phyloP scores from a whole-genome alignment of 2,329 filamentous ascomycete genomes.

The Xylariaceae sp. region DNA sequence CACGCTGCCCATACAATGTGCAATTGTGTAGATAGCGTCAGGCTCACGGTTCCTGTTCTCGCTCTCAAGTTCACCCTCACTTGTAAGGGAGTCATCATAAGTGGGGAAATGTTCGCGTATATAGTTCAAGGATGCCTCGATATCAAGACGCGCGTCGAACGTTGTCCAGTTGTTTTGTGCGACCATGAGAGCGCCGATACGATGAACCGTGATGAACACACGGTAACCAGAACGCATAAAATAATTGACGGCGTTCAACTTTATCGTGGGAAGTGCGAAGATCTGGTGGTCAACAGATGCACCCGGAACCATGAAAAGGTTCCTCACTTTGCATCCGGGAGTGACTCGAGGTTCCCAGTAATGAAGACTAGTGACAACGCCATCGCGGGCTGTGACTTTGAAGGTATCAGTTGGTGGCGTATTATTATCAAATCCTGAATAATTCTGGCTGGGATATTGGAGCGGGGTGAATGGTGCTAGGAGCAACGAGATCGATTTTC shows the following conservation, averaged over 20 bases:
- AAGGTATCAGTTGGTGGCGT: constrained; percentile 43
- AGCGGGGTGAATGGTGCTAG: constrained; percentile 53
- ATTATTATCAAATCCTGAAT: constrained; percentile 53
- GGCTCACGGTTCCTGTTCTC: constrained; percentile 8
- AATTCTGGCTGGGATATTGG: constrained; percentile 51
- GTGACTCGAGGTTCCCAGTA: constrained; percentile 53
- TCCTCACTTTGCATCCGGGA: constrained; percentile 38
- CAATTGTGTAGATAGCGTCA: constrained; percentile 50
- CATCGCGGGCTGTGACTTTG: constrained; percentile 50
- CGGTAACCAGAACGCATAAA: constrained; percentile 59
- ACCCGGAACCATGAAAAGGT: constrained; percentile 61
- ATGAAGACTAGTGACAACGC: constrained; percentile 51
- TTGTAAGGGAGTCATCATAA: not conserved
- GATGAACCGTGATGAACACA: constrained; percentile 56
- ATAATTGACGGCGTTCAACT: constrained; percentile 62
- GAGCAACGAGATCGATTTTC: constrained; percentile 51
- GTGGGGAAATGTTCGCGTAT: constrained; percentile 43
- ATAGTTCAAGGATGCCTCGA: constrained; percentile 52
- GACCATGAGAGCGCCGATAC: constrained; percentile 53
- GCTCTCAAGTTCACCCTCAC: not conserved
- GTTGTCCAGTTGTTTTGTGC: constrained; percentile 56
- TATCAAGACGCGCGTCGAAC: constrained; percentile 58
- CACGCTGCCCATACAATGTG: constrained; percentile 64
- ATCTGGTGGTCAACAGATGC: constrained; percentile 63
- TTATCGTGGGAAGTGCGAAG: constrained; percentile 60